Percentiles rank a stretch among this genome's conserved stretches.
Conservation (phyloP, 805 yeast genomes). For the Teunomyces barrocoloradensis region DNA sequence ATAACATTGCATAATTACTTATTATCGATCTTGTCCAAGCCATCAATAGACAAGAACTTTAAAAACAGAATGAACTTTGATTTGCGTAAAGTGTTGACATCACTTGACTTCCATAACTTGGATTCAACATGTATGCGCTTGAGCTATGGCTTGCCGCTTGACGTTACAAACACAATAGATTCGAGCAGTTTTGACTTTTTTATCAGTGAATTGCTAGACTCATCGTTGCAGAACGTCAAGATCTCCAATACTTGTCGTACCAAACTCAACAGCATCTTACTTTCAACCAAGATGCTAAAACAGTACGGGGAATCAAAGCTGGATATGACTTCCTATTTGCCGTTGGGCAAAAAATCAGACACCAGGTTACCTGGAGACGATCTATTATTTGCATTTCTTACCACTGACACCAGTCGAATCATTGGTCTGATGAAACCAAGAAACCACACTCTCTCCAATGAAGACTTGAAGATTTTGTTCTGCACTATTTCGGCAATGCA, state of each 20-base stretch:
- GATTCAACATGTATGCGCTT: constrained; percentile 50
- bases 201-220: constrained; percentile 27
- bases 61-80: constrained; percentile 76
- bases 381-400: constrained; percentile 72
- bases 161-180: constrained; percentile 4
- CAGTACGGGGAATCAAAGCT: background rate
- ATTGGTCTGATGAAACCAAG: constrained; percentile 73
- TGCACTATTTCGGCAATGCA: constrained; percentile 62
- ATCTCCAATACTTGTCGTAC: constrained; percentile 57
- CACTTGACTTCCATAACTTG: constrained; percentile 70
- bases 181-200: constrained; percentile 23
- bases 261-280: constrained; percentile 54
- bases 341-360: constrained; percentile 6
- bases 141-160: constrained; percentile 30
- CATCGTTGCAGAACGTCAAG: constrained; percentile 33
- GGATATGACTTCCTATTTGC: constrained; percentile 5
- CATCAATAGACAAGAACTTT: constrained; percentile 69
- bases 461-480: constrained; percentile 74
- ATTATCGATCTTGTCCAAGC: constrained; percentile 78
- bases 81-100: constrained; percentile 68
- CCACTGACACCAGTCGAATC: constrained; percentile 55
- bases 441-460: constrained; percentile 73
- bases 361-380: constrained; percentile 34
- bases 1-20: constrained; percentile 73
- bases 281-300: constrained; percentile 27